Conservation (phyloP, 2,329 filamentous ascomycete genomes). For the Exophiala bonariae region DNA sequence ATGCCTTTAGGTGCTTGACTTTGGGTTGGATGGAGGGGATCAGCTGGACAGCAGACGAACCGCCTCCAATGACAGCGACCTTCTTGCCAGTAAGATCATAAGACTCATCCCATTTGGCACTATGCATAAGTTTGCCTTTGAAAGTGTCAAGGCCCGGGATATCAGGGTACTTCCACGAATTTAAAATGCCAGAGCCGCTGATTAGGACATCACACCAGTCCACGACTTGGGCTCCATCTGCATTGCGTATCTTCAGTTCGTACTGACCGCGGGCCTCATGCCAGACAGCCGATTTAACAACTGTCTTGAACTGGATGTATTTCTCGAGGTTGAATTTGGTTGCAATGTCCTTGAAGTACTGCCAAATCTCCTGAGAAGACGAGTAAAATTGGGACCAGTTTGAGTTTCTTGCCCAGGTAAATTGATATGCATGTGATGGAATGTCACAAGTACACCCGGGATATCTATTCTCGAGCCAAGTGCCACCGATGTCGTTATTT, state of each 20-base stretch:
- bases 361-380: constrained; percentile 26
- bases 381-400: constrained; percentile 27
- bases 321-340: constrained; percentile 20
- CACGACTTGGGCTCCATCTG: neutral
- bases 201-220: constrained; percentile 27
- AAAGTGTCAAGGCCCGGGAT: constrained; percentile 36
- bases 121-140: constrained; percentile 34
- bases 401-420: constrained; percentile 18
- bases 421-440: constrained; percentile 12
- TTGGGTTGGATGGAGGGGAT: constrained; percentile 37
- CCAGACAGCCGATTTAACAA: constrained; percentile 2
- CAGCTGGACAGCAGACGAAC: constrained; percentile 27
- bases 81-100: constrained; percentile 14
- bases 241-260: constrained; percentile 10
- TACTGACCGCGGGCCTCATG: constrained; percentile 8
- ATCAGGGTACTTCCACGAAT: constrained; percentile 30
- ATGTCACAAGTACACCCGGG: constrained; percentile 35
- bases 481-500: constrained; percentile 36
- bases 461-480: constrained; percentile 36
- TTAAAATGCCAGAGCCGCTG: constrained; percentile 29
- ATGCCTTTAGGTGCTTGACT: constrained; percentile 29
- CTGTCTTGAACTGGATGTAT: neutral
- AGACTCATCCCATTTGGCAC: constrained; percentile 33
- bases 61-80: constrained; percentile 28
- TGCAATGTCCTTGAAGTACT: constrained; percentile 29